These are phyloP conservation scores for Chionographis japonica DNA, from an alignment of 106 monocot genomes.

Conservation along the genomic window DNA sequence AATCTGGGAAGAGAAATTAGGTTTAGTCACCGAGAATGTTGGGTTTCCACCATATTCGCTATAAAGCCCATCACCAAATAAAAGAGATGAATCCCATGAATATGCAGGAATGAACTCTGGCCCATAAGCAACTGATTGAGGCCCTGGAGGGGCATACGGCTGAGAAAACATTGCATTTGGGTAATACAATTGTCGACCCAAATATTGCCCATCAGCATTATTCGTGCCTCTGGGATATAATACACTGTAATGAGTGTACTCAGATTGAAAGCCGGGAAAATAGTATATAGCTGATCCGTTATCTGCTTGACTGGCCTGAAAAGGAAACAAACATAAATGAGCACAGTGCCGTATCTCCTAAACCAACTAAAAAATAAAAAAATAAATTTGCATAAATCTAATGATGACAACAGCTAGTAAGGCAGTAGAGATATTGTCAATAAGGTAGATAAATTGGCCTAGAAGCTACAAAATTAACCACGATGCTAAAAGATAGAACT, in stretches of 20 bases:
- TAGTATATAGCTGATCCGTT: slow-evolving; percentile 32
- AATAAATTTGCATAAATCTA: no score
- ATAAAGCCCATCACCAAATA: slow-evolving; percentile 7
- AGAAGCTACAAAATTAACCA: no score
- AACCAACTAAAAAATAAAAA: no score
- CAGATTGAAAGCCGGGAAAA: slow-evolving; percentile 23
- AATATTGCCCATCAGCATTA: slow-evolving; percentile 32
- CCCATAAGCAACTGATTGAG: slow-evolving; percentile 28
- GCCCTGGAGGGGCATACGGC: slow-evolving; percentile 20
- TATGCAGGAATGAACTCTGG: slow-evolving; percentile 25
- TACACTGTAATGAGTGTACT: slow-evolving; percentile 22
- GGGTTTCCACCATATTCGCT: slow-evolving; percentile 6
- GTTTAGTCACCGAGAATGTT: slow-evolving; percentile 1
- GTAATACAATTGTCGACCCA: slow-evolving; percentile 30
- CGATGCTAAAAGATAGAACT: no score
- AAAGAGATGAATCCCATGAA: slow-evolving; percentile 21
- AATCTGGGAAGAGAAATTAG: slow-evolving; percentile 9
- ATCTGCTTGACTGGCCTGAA: slow-evolving; percentile 32
- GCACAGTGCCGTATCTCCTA: neutral
- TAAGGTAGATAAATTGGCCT: no score
- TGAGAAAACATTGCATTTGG: slow-evolving; percentile 14
- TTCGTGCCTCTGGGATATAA: slow-evolving; percentile 22
- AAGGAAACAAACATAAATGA: neutral
- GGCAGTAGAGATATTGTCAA: no score
- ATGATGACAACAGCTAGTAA: no score